A percentile compares a stretch with the other conserved stretches of the same genome.
These are phyloP conservation scores for Mrakiaceae sp. DNA, from an alignment of 1,284 basidiomycete species.

Conservation along the genomic window DNA sequence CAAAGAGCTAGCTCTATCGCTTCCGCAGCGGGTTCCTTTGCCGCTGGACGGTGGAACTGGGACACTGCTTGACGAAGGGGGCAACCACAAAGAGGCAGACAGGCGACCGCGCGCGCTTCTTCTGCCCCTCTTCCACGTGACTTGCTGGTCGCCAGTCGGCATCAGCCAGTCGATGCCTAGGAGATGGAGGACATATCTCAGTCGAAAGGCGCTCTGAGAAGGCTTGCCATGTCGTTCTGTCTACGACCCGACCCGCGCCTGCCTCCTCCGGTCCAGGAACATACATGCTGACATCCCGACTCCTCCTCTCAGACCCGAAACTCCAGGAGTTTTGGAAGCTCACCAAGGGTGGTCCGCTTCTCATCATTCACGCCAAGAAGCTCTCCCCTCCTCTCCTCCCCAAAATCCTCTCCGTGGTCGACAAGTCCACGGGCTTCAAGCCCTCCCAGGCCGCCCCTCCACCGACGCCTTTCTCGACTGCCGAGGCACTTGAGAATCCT, in stretches of 20 bases:
- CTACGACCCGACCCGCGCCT: no score
- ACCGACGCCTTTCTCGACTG: slow-evolving; percentile 55
- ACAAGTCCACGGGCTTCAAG: slow-evolving; percentile 12
- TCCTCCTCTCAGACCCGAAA: background rate
- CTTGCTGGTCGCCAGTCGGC: no score
- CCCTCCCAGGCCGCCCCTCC: slow-evolving; percentile 2
- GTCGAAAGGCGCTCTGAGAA: background rate
- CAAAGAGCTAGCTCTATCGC: no score
- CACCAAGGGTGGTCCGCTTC: background rate
- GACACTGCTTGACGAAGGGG: no score
- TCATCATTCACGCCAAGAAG: background rate
- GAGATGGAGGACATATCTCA: background rate
- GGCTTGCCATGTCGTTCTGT: background rate
- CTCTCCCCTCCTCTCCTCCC: slow-evolving; percentile 3
- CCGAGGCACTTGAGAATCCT: slow-evolving; percentile 42
- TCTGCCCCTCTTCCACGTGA: no score
- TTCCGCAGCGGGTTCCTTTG: no score
- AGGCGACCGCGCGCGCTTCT: no score
- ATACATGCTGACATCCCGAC: no score
- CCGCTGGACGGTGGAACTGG: no score
- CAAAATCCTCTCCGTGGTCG: slow-evolving; percentile 2
- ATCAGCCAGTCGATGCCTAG: no score
- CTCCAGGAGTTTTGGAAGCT: background rate
- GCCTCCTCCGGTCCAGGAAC: no score
- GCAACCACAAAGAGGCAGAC: no score